Percentiles rank a stretch among this genome's conserved stretches.
These are phyloP conservation scores for Pythium rhizo-oryzae DNA, from an alignment of 352 stramenopile species.

Conservation along the genomic window DNA sequence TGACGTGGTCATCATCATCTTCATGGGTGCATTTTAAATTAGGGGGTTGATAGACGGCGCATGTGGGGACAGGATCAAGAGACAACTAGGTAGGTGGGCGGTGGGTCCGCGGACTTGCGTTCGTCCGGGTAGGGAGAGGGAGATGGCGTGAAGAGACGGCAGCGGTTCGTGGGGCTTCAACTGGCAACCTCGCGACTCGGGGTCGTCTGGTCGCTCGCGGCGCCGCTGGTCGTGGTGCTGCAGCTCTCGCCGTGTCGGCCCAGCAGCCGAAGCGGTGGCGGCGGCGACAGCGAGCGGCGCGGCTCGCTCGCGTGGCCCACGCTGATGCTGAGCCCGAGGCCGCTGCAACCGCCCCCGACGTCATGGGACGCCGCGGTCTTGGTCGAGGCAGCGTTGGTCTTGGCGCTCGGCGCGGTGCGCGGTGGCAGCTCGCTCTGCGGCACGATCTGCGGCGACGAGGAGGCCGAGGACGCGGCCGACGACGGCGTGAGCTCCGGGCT, in stretches of 20 bases:
- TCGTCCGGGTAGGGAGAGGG: neutral
- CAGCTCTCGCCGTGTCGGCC: constrained; percentile 5
- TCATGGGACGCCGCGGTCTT: neutral
- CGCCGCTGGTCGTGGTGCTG: neutral
- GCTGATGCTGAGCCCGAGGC: neutral
- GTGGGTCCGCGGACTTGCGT: neutral
- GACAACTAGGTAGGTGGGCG: neutral
- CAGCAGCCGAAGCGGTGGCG: constrained; percentile 2
- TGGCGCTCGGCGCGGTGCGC: neutral
- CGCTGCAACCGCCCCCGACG: neutral
- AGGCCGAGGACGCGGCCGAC: constrained; percentile 15
- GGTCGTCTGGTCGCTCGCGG: constrained; percentile 5
- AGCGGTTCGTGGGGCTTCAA: neutral
- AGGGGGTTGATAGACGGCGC: neutral
- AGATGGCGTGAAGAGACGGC: neutral
- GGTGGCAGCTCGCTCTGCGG: constrained; percentile 10
- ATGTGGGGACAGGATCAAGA: neutral
- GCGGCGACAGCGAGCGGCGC: constrained; percentile 11
- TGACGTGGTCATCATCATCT: no score
- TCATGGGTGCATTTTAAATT: constrained; percentile 1
- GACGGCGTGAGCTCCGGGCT: constrained; percentile 15
- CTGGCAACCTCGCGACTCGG: constrained; percentile 4
- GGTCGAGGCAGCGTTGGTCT: neutral
- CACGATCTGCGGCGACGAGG: constrained; percentile 21
- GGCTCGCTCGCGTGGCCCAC: neutral